These are phyloP conservation scores for Vigna trinervia DNA, from an alignment of 306 rosid species.

Conservation along the genomic window DNA sequence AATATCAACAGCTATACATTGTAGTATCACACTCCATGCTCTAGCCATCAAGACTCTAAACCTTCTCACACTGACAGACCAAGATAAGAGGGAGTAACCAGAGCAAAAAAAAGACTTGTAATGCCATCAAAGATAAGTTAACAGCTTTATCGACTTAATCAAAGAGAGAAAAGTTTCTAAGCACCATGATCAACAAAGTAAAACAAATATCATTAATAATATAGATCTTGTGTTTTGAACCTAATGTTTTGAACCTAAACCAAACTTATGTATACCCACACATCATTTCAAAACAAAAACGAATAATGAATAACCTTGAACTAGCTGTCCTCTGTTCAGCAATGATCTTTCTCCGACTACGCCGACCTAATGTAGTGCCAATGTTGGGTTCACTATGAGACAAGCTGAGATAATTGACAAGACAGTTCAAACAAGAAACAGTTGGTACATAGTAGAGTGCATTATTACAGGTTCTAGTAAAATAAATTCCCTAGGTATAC, in stretches of 20 bases:
- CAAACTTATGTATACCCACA: constrained; percentile 41
- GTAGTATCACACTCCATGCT: constrained; percentile 27
- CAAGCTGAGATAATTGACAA: constrained; percentile 75
- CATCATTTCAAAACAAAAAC: constrained; percentile 43
- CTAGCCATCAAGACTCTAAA: constrained; percentile 36
- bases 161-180: constrained; percentile 29
- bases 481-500: constrained; percentile 41
- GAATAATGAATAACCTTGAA: constrained; percentile 79
- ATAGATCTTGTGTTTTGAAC: constrained; percentile 32
- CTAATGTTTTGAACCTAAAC: constrained; percentile 38
- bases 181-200: constrained; percentile 29
- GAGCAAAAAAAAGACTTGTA: constrained; percentile 17
- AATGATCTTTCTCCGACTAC: constrained; percentile 95
- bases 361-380: constrained; percentile 95
- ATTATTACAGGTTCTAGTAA: constrained; percentile 46
- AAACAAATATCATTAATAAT: constrained; percentile 38
- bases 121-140: constrained; percentile 18
- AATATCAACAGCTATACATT: constrained; percentile 29
- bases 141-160: constrained; percentile 25
- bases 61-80: constrained; percentile 30
- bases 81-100: constrained; percentile 23
- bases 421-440: constrained; percentile 55
- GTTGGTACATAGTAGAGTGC: constrained; percentile 41
- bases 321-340: constrained; percentile 99
- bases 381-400: constrained; percentile 99